Evolutionary conservation across 768 basidiomycete species (phyloP), one percentile per base, ranked within the genome.

Genomic region (Mycena filopes): DNA sequence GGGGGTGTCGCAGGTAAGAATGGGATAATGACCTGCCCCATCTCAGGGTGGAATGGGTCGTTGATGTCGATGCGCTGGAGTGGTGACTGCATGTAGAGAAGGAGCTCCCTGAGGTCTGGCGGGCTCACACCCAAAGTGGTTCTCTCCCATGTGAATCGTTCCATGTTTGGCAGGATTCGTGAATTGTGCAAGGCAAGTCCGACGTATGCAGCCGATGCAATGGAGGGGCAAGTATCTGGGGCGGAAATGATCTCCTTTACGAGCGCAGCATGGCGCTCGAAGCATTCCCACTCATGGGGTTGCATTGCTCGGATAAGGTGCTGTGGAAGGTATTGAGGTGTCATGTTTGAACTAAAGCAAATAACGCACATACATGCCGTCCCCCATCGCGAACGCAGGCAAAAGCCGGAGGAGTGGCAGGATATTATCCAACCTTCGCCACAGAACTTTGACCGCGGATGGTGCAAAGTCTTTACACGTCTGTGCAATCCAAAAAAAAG

Each of bases 71-170:
- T 13, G 26, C 16, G 10, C 1, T 23, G 58, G 18, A 60, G 38
- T n/a, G 58, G 59, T 20, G 59, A 60, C 41, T 60, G 48, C 59
- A 51, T 42, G 40, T n/a, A n/a, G n/a, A 60, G 31, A n/a, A 60
- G 6, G 3, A 13, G n/a, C n/a, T n/a, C n/a, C 23, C 26, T 60
- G 48, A 20, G 59, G 29, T 10, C 41, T 40, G 4, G 48, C n/a
- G n/a, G n/a, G n/a, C n/a, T n/a, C n/a, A n/a, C n/a, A n/a, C n/a
- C n/a, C n/a, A n/a, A n/a, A n/a, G n/a, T n/a, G n/a, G n/a, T n/a
- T n/a, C n/a, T n/a, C n/a, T n/a, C n/a, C n/a, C n/a, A n/a, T n/a
- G n/a, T n/a, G n/a, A n/a, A n/a, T n/a, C n/a, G n/a, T n/a, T n/a
- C n/a, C n/a, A n/a, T n/a, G n/a, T n/a, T n/a, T n/a, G n/a, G n/a